Percentiles rank a stretch among this genome's conserved stretches.
Conservation (phyloP, 176 grass and related monocot species). For the Eremochloa ophiuroides region DNA sequence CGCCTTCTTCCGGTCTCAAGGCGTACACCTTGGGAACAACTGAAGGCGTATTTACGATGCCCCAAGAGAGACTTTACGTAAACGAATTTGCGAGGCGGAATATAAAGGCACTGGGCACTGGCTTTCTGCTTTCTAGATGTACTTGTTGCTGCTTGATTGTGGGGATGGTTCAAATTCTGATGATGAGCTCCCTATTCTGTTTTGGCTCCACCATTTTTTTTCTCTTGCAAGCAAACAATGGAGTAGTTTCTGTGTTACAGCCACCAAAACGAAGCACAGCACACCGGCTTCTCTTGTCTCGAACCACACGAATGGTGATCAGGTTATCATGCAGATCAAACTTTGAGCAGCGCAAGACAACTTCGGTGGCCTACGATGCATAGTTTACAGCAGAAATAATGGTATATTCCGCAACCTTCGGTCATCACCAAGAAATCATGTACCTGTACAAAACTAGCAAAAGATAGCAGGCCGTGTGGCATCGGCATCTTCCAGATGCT, state of each 20-base stretch:
- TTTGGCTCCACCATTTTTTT: too few species aligned
- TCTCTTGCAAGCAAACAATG: too few species aligned
- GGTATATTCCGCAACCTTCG: too few species aligned
- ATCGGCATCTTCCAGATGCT: background rate
- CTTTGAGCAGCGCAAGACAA: background rate
- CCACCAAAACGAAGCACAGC: background rate
- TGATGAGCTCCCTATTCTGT: too few species aligned
- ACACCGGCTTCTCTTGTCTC: background rate
- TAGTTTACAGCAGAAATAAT: background rate
- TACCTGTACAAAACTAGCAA: background rate
- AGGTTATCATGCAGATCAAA: background rate
- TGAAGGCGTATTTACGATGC: background rate
- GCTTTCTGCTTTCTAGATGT: too few species aligned
- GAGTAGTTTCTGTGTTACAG: background rate
- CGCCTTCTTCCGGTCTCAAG: background rate
- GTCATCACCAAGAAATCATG: background rate
- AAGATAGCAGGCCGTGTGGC: background rate
- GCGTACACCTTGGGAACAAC: background rate
- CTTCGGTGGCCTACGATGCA: background rate
- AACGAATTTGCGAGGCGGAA: background rate
- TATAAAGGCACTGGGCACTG: too few species aligned
- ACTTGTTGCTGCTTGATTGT: too few species aligned
- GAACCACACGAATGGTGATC: background rate
- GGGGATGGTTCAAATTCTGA: too few species aligned
- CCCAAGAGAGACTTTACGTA: background rate